These are phyloP conservation scores for Pyronema domesticum DNA, from an alignment of 495 filamentous ascomycete genomes.

Conservation along the genomic window DNA sequence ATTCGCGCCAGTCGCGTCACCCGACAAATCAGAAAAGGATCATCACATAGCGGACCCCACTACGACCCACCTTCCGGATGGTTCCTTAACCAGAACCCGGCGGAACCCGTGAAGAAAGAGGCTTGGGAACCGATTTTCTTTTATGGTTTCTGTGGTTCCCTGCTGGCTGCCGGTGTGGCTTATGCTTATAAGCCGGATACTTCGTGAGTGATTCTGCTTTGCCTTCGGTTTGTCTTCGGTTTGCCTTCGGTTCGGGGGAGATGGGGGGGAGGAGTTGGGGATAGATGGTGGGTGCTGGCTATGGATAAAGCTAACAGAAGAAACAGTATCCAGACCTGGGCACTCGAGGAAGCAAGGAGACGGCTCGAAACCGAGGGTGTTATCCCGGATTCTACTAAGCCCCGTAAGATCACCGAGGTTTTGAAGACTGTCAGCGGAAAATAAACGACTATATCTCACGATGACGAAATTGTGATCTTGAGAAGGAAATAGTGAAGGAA, in stretches of 20 bases:
- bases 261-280: neutral
- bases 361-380: constrained; percentile 91
- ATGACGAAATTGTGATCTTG: too few species aligned
- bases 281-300: neutral
- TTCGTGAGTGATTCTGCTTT: constrained; percentile 61
- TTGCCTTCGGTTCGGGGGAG: neutral
- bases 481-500: too few species aligned
- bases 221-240: constrained; percentile 3
- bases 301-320: neutral
- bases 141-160: constrained; percentile 77
- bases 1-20: too few species aligned
- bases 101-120: constrained; percentile 71
- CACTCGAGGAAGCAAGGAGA: constrained; percentile 84
- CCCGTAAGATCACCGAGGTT: constrained; percentile 11
- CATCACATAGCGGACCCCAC: constrained; percentile 33
- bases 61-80: constrained; percentile 86
- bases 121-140: constrained; percentile 84
- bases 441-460: neutral
- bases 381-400: constrained; percentile 22
- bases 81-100: constrained; percentile 79
- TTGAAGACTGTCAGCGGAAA: constrained; percentile 15
- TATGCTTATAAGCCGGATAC: constrained; percentile 98
- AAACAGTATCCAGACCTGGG: constrained; percentile 93
- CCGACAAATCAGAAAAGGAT: too few species aligned
- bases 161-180: constrained; percentile 54